Evolutionary conservation across 1,284 basidiomycete species (phyloP), one percentile per base, ranked within the genome.

Genomic region (Athelia sp.): DNA sequence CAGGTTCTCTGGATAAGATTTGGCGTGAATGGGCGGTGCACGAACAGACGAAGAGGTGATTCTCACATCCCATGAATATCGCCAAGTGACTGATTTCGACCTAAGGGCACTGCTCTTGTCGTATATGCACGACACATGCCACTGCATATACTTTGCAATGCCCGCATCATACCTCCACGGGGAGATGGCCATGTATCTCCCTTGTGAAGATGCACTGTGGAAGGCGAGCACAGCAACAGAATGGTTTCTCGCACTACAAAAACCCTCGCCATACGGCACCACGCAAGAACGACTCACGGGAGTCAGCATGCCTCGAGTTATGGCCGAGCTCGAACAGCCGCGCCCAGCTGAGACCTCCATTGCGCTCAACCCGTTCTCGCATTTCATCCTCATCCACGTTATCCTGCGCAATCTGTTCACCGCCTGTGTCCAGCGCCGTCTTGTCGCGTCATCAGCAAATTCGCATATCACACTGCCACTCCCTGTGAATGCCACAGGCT

Each of bases 311-410:
- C 69, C 71, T 54, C 56, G 59, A 42, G 66, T 72, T n/a, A 62
- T 78, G 48, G 54, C 62, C 21, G n/a, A 44, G 19, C 19, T 44
- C 23, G 22, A 23, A n/a, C 43, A 44, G 17, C 43, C 4, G 54
- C 56, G 19, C 14, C 55, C 51, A 15, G 44, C 52, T 19, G 50
- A 57, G 34, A 55, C 66, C 18, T 59, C 69, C 2, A 58, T 69
- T 9, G 63, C 69, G 24, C 62, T 78, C 17, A 74, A 73, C 52
- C 71, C 75, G 0, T 81, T 82, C 66, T 75, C 79, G 54, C 69
- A 84, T 62, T 76, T 81, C 66, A 64, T 87, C 62, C 71, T 83
- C 62, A 72, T 84, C 61, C 74, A 87, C 63, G 68, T 77, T 55
- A 72, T 83, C 61, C 70, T 86, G 45, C 72, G 75, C 45, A 71